phyloP scores from a whole-genome alignment of 78 protist genomes.

The slime mould (Dictyostelium discoideum) region DNA sequence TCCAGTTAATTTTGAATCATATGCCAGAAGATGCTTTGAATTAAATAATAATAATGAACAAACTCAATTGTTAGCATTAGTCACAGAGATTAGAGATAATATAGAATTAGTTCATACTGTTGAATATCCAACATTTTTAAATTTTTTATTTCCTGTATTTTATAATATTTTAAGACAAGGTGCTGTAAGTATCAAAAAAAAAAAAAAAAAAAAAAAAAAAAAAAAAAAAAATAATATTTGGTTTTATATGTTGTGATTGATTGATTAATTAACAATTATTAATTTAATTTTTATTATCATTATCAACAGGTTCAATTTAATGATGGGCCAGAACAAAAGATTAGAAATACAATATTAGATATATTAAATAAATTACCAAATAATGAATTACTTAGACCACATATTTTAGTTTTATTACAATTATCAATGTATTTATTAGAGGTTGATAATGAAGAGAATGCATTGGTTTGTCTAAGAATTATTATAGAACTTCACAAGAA shows the following conservation, averaged over 20 bases:
- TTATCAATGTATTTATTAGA: constrained; percentile 77
- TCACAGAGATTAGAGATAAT: constrained; percentile 60
- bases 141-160: constrained; percentile 44
- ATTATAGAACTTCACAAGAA: constrained; percentile 93
- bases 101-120: constrained; percentile 45
- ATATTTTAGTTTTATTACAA: constrained; percentile 43
- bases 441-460: constrained; percentile 93
- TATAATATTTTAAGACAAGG: constrained; percentile 35
- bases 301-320: constrained; percentile 45
- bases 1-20: constrained; percentile 29
- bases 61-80: constrained; percentile 1
- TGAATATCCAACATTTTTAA: constrained; percentile 47
- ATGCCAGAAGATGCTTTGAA: constrained; percentile 43
- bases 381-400: constrained; percentile 77
- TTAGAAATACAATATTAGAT: constrained; percentile 86
- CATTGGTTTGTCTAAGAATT: constrained; percentile 89
- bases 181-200: constrained; percentile 6
- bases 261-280: neutral
- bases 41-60: neutral
- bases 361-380: constrained; percentile 90
- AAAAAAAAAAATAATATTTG: neutral
- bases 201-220: too few relatives aligned
- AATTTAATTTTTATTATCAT: too few relatives aligned
- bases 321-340: constrained; percentile 80
- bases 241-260: neutral